Evolutionary conservation across 345 rosid genomes (phyloP).

Genomic region (Odontarrhena argentea): DNA sequence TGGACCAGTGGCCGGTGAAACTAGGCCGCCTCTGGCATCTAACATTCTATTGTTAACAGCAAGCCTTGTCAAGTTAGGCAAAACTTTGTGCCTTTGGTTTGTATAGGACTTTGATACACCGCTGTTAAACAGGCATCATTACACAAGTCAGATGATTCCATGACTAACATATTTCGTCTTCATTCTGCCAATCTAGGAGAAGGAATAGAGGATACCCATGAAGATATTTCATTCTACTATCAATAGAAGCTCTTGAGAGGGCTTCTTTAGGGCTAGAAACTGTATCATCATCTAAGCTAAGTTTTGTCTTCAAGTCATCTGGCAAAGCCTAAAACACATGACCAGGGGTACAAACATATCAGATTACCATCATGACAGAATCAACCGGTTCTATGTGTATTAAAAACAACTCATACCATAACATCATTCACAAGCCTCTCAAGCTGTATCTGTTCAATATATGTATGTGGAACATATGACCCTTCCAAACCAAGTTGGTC

Average conservation of each 20-base stretch:
- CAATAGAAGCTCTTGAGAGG: constrained; percentile 95
- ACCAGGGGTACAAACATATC: constrained; percentile 34
- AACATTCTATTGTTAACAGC: constrained; percentile 72
- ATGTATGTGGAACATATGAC: constrained; percentile 86
- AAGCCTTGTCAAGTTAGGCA: constrained; percentile 76
- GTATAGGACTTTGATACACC: constrained; percentile 71
- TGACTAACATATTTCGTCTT: constrained; percentile 27
- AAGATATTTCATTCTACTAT: constrained; percentile 85
- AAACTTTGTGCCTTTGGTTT: constrained; percentile 64
- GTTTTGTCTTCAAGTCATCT: constrained; percentile 89
- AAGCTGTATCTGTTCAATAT: constrained; percentile 95
- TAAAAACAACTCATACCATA: constrained; percentile 62
- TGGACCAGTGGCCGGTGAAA: constrained; percentile 64
- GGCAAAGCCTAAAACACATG: constrained; percentile 78
- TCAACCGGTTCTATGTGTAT: constrained; percentile 11
- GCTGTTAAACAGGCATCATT: constrained; percentile 42
- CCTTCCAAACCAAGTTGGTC: constrained; percentile 89
- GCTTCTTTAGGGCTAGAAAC: constrained; percentile 96
- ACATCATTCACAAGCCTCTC: constrained; percentile 98
- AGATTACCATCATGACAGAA: constrained; percentile 31
- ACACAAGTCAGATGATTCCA: constrained; percentile 32
- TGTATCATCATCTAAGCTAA: constrained; percentile 88
- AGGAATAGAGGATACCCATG: constrained; percentile 65
- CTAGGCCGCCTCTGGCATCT: constrained; percentile 63
- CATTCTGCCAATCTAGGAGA: constrained; percentile 20